Conservation (phyloP, 352 stramenopile species). For the Phytophthora sp. region DNA sequence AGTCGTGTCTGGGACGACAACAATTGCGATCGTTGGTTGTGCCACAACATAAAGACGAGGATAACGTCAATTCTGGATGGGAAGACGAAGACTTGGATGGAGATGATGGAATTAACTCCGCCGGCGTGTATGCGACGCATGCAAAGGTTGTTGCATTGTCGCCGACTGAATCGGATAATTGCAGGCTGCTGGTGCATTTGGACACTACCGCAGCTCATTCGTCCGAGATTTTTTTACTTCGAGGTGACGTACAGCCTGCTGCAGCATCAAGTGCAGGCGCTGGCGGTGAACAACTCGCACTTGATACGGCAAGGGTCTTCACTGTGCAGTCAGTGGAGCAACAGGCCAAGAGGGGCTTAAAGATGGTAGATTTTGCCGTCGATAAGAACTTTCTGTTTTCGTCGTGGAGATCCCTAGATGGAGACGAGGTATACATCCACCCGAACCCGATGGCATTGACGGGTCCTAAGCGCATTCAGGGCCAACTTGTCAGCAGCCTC, state of each 20-base stretch:
- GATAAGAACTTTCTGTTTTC: slow-evolving; percentile 75
- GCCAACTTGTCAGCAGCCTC: slow-evolving; percentile 59
- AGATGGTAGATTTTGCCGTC: slow-evolving; percentile 77
- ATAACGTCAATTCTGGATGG: slow-evolving; percentile 30
- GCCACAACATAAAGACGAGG: slow-evolving; percentile 3
- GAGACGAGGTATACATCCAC: slow-evolving; percentile 69
- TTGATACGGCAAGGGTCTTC: slow-evolving; percentile 66
- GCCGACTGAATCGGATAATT: slow-evolving; percentile 61
- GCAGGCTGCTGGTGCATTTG: slow-evolving; percentile 66
- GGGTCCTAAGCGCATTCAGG: slow-evolving; percentile 56
- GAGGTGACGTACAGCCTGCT: slow-evolving; percentile 52
- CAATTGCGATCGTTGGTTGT: slow-evolving; percentile 48
- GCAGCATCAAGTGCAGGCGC: slow-evolving; percentile 25
- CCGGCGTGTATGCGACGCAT: slow-evolving; percentile 44
- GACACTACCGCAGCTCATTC: slow-evolving; percentile 62
- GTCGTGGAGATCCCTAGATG: slow-evolving; percentile 67
- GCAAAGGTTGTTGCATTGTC: slow-evolving; percentile 69
- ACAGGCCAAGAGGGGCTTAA: slow-evolving; percentile 47
- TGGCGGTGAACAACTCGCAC: slow-evolving; percentile 45
- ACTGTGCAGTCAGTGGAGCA: slow-evolving; percentile 29
- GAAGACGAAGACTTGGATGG: slow-evolving; percentile 44
- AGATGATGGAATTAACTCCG: slow-evolving; percentile 23
- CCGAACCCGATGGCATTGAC: slow-evolving; percentile 75
- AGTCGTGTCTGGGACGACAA: slow-evolving; percentile 72
- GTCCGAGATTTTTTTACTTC: slow-evolving; percentile 65